Percentiles rank a stretch among this genome's conserved stretches.
These are phyloP conservation scores for Akanthomyces uredinophilus DNA, from an alignment of 2,329 filamentous ascomycete genomes.

Conservation along the genomic window DNA sequence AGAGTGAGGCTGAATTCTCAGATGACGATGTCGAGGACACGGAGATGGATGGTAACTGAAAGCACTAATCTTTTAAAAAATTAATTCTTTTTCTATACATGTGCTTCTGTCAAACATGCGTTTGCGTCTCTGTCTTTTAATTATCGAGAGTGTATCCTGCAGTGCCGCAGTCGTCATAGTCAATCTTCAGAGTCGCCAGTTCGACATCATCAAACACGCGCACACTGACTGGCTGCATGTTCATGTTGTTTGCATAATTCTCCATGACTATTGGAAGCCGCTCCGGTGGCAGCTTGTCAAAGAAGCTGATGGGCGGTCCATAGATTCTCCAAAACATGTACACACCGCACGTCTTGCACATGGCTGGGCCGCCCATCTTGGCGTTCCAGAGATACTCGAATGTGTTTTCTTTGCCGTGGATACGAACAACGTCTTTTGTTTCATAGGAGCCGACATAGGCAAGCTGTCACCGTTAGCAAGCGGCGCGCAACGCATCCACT, in stretches of 20 bases:
- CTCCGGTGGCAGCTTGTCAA: conserved; percentile 24
- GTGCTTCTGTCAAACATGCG: too few relatives aligned
- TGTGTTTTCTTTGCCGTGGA: conserved; percentile 23
- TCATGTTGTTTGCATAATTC: conserved; percentile 22
- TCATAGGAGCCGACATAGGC: conserved; percentile 27
- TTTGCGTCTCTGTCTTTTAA: background rate
- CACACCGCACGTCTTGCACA: conserved; percentile 28
- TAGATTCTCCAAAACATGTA: conserved; percentile 25
- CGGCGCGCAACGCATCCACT: too few relatives aligned
- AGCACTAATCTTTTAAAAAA: too few relatives aligned
- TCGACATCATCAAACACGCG: conserved; percentile 22
- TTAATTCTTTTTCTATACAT: too few relatives aligned
- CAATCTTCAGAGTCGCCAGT: background rate
- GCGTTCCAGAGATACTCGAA: conserved; percentile 23
- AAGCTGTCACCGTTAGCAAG: conserved; percentile 16
- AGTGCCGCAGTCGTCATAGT: background rate
- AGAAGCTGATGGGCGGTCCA: conserved; percentile 25
- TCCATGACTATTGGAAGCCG: conserved; percentile 20
- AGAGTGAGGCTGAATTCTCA: conserved; percentile 12
- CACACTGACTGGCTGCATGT: conserved; percentile 23
- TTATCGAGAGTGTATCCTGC: background rate
- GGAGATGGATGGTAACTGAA: background rate
- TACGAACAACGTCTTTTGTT: conserved; percentile 22
- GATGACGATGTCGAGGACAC: background rate
- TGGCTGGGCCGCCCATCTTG: conserved; percentile 19